phyloP scores from a whole-genome alignment of 768 basidiomycete genomes.

The Clitopilus passeckerianus region DNA sequence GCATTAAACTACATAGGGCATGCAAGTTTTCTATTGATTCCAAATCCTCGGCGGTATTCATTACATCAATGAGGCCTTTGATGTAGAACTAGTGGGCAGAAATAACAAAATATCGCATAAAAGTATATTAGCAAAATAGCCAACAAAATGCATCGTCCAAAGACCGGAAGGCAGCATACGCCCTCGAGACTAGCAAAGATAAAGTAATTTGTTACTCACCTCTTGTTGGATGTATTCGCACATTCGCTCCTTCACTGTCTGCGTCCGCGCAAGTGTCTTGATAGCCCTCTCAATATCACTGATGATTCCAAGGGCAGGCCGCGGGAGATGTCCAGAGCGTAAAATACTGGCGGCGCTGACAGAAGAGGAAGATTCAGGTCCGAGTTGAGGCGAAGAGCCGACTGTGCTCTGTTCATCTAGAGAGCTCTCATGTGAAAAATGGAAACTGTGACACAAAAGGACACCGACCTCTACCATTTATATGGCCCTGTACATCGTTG shows the following conservation, averaged over 20 bases:
- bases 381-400: slow-evolving; percentile 58
- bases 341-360: slow-evolving; percentile 62
- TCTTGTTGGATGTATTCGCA: slow-evolving; percentile 86
- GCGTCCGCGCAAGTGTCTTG: slow-evolving; percentile 69
- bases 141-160: slow-evolving; percentile 10
- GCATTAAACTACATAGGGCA: slow-evolving; percentile 87
- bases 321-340: slow-evolving; percentile 68
- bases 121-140: slow-evolving; percentile 19
- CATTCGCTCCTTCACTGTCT: slow-evolving; percentile 72
- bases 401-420: slow-evolving; percentile 41
- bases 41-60: slow-evolving; percentile 87
- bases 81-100: slow-evolving; percentile 70
- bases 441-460: slow-evolving; percentile 1
- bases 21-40: slow-evolving; percentile 90
- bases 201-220: slow-evolving; percentile 41
- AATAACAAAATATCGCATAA: slow-evolving; percentile 12
- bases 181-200: slow-evolving; percentile 11
- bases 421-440: not conserved
- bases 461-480: slow-evolving; percentile 52
- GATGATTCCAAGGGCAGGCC: slow-evolving; percentile 73
- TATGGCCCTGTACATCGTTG: slow-evolving; percentile 82
- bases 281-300: slow-evolving; percentile 76
- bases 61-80: slow-evolving; percentile 77
- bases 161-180: not conserved
- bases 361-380: slow-evolving; percentile 45